phyloP scores from a whole-genome alignment of 2,329 filamentous ascomycete genomes.

The Fusarium coicis region DNA sequence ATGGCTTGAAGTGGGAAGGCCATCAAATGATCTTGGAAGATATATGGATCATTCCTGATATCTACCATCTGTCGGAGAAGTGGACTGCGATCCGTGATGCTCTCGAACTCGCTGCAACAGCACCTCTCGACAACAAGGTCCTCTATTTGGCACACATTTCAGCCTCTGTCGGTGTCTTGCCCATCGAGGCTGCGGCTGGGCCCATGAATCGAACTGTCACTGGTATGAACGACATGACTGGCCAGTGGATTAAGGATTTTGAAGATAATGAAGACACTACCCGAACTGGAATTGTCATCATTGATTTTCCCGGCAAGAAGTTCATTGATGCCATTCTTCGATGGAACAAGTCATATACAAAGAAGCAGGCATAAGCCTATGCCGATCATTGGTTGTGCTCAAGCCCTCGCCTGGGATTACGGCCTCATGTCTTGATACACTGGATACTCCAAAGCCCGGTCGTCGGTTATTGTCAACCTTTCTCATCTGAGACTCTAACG shows the following conservation, averaged over 20 bases:
- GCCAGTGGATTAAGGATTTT: constrained; percentile 54
- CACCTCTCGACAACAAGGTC: constrained; percentile 47
- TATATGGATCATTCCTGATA: constrained; percentile 56
- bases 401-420: background rate
- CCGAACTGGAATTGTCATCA: constrained; percentile 58
- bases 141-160: constrained; percentile 61
- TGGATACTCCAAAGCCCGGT: background rate
- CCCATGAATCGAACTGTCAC: constrained; percentile 53
- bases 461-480: constrained; percentile 20
- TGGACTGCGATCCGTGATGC: constrained; percentile 57
- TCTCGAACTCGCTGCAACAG: constrained; percentile 51
- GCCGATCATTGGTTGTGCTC: background rate
- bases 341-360: constrained; percentile 51
- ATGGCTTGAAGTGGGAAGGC: constrained; percentile 59
- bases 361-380: constrained; percentile 17
- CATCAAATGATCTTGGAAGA: constrained; percentile 59
- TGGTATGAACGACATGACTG: constrained; percentile 63
- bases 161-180: constrained; percentile 59
- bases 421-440: background rate
- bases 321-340: constrained; percentile 56
- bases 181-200: constrained; percentile 62
- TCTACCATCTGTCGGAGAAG: constrained; percentile 57
- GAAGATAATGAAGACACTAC: constrained; percentile 41
- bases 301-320: constrained; percentile 59
- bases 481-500: constrained; percentile 9